A percentile compares a stretch with the other conserved stretches of the same genome.
Conservation (phyloP, 352 stramenopile species). For the Phytophthora cajani region DNA sequence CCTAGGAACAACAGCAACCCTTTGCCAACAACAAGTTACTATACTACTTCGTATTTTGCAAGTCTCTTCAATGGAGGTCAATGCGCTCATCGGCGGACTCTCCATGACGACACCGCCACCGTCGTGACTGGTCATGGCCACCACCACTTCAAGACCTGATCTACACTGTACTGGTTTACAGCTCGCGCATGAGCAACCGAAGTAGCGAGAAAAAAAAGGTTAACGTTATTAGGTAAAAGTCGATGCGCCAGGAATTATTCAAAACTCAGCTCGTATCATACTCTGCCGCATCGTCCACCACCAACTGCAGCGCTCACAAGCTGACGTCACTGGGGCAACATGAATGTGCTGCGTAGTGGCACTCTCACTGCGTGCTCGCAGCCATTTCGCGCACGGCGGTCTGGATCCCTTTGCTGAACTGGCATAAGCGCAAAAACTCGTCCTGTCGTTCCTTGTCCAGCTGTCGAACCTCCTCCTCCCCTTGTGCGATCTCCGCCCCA, state of each 20-base stretch:
- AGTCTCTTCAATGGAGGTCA: constrained; percentile 19
- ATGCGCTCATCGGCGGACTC: constrained; percentile 6
- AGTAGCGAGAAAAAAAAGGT: no score
- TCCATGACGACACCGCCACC: constrained; percentile 14
- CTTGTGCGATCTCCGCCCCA: constrained; percentile 47
- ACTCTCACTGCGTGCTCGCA: constrained; percentile 1
- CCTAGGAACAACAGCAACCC: no score
- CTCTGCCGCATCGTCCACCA: constrained; percentile 20
- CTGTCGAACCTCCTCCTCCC: constrained; percentile 47
- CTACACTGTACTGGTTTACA: no score
- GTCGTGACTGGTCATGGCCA: background rate
- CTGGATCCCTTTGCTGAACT: constrained; percentile 66
- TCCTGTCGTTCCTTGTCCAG: constrained; percentile 57
- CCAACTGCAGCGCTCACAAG: constrained; percentile 13
- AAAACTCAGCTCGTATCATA: constrained; percentile 15
- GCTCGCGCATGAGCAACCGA: no score
- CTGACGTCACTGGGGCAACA: constrained; percentile 7
- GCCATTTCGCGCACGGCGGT: constrained; percentile 43
- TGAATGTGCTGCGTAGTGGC: background rate
- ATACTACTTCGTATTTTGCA: background rate
- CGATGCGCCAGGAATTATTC: background rate
- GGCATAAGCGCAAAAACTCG: constrained; percentile 52
- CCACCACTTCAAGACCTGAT: background rate
- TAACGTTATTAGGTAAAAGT: background rate
- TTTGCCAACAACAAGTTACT: no score